Evolutionary conservation across 352 stramenopile species (phyloP).

Genomic region (Phytophthora macrochlamydospora): DNA sequence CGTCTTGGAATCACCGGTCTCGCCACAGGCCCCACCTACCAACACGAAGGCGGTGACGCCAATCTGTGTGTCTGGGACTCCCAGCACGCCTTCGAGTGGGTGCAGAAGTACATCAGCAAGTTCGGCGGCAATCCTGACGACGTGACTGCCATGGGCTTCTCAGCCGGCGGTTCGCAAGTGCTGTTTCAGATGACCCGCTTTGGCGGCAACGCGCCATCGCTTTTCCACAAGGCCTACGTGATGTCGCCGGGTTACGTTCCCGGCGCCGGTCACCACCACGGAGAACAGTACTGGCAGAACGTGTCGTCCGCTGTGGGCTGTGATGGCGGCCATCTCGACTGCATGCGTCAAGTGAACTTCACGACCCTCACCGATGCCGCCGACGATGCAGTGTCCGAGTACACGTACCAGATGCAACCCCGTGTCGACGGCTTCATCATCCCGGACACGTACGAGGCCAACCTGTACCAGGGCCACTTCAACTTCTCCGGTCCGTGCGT

Average conservation of each 20-base stretch:
- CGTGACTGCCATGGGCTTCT: slow-evolving; percentile 37
- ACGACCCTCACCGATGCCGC: slow-evolving; percentile 6
- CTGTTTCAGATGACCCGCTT: slow-evolving; percentile 35
- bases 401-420: slow-evolving; percentile 32
- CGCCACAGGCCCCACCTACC: slow-evolving; percentile 25
- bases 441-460: slow-evolving; percentile 29
- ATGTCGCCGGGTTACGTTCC: slow-evolving; percentile 30
- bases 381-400: slow-evolving; percentile 7
- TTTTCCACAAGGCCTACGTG: slow-evolving; percentile 36
- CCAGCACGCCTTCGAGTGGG: slow-evolving; percentile 38
- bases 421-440: slow-evolving; percentile 33
- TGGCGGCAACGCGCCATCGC: slow-evolving; percentile 21
- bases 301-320: slow-evolving; percentile 27
- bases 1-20: slow-evolving; percentile 31
- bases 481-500: slow-evolving; percentile 25
- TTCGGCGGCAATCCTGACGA: slow-evolving; percentile 45
- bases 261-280: slow-evolving; percentile 27
- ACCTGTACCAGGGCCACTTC: slow-evolving; percentile 29
- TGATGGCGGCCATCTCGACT: slow-evolving; percentile 21
- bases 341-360: slow-evolving; percentile 31
- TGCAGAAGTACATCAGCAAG: slow-evolving; percentile 40
- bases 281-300: slow-evolving; percentile 34
- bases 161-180: slow-evolving; percentile 27
- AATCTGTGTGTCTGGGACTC: slow-evolving; percentile 36
- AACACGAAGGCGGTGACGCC: slow-evolving; percentile 31